Conservation (phyloP, 2,329 filamentous ascomycete species). For the Zymoseptoria tritici region DNA sequence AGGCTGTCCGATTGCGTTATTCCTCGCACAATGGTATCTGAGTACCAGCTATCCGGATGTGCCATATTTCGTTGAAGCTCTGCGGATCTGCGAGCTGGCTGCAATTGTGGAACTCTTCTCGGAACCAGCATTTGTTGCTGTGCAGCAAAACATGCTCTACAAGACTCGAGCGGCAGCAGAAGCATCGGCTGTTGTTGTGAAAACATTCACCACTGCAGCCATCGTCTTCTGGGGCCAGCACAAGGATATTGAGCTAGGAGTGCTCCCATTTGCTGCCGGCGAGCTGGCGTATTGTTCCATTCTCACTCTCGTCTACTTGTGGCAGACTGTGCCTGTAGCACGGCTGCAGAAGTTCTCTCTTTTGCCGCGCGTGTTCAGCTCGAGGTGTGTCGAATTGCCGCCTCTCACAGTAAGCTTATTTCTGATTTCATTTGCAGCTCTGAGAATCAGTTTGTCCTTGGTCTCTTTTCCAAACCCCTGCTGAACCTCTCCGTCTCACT, state of each 20-base stretch:
- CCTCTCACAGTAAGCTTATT: slow-evolving; percentile 18
- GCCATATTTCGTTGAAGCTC: slow-evolving; percentile 55
- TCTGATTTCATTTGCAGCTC: slow-evolving; percentile 23
- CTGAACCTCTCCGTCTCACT: slow-evolving; percentile 70
- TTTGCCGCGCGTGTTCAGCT: slow-evolving; percentile 40
- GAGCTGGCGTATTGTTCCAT: slow-evolving; percentile 68
- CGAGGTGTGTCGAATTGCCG: slow-evolving; percentile 32
- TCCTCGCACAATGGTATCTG: slow-evolving; percentile 63
- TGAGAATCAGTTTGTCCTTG: slow-evolving; percentile 43
- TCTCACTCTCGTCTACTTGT: slow-evolving; percentile 63
- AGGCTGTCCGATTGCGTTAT: slow-evolving; percentile 50
- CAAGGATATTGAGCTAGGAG: slow-evolving; percentile 53
- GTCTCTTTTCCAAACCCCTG: slow-evolving; percentile 62
- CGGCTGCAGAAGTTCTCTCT: slow-evolving; percentile 60
- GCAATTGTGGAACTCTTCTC: slow-evolving; percentile 68
- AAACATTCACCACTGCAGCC: slow-evolving; percentile 68
- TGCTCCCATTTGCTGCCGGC: slow-evolving; percentile 81
- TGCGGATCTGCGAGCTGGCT: slow-evolving; percentile 50
- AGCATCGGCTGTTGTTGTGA: slow-evolving; percentile 67
- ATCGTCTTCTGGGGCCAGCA: slow-evolving; percentile 58
- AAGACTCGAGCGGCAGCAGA: slow-evolving; percentile 75
- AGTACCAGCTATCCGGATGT: slow-evolving; percentile 45
- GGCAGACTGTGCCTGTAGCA: slow-evolving; percentile 53
- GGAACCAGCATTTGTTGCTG: slow-evolving; percentile 83
- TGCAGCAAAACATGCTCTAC: slow-evolving; percentile 75